Evolutionary conservation across 352 stramenopile genomes (phyloP).

Genomic region (Phytophthora pini): DNA sequence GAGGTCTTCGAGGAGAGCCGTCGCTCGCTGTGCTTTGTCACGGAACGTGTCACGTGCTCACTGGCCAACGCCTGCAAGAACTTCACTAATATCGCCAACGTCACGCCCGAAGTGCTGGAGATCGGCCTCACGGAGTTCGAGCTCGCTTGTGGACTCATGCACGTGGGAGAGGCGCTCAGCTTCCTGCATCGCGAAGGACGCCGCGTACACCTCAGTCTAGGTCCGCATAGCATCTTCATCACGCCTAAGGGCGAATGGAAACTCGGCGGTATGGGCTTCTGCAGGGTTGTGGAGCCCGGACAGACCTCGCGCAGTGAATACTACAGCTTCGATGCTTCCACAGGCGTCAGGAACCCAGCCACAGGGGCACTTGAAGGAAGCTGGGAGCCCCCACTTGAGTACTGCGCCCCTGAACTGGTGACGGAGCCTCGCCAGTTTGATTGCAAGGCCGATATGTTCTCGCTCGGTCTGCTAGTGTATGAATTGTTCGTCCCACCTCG

Average conservation of each 20-base stretch:
- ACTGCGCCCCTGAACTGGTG: constrained; percentile 86
- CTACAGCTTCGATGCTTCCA: constrained; percentile 68
- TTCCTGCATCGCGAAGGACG: constrained; percentile 91
- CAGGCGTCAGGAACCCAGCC: constrained; percentile 54
- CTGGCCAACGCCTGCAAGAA: constrained; percentile 92
- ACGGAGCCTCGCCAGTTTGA: constrained; percentile 85
- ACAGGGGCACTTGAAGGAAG: constrained; percentile 66
- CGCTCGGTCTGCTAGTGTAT: constrained; percentile 83
- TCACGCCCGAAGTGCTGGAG: constrained; percentile 88
- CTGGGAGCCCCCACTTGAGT: constrained; percentile 87
- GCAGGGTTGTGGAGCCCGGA: constrained; percentile 80
- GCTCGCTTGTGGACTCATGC: constrained; percentile 87
- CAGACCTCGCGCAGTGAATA: constrained; percentile 88
- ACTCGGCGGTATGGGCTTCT: constrained; percentile 91
- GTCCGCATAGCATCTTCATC: constrained; percentile 91
- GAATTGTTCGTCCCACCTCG: constrained; percentile 86
- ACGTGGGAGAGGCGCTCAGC: constrained; percentile 89
- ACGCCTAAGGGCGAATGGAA: constrained; percentile 93
- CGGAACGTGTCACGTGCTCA: constrained; percentile 90
- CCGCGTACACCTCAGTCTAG: constrained; percentile 86
- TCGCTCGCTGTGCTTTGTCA: constrained; percentile 90
- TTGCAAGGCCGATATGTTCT: constrained; percentile 88
- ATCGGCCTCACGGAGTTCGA: constrained; percentile 91
- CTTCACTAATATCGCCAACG: constrained; percentile 85
- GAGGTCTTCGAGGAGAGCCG: constrained; percentile 91